phyloP scores from a whole-genome alignment of 176 grass and related monocot species.

The Alopecurus myosuroides region DNA sequence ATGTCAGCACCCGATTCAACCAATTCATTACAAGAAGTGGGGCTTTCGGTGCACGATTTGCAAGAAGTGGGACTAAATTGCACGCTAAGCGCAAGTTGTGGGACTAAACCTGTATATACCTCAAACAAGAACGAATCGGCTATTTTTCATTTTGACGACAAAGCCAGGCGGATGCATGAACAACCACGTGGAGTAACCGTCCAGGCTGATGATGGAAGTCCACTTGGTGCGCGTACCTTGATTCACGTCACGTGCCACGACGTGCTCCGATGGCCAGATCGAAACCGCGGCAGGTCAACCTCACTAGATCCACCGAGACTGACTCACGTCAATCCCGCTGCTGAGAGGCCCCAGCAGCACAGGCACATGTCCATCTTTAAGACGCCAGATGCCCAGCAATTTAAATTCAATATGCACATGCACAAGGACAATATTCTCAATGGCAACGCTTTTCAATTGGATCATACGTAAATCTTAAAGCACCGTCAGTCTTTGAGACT shows the following conservation, averaged over 20 bases:
- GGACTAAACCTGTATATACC: no score
- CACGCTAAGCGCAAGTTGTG: no score
- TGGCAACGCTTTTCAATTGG: no score
- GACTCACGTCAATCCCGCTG: neutral
- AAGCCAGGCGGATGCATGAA: neutral
- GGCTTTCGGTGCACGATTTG: no score
- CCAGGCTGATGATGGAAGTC: neutral
- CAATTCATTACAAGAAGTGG: no score
- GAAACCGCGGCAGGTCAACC: neutral
- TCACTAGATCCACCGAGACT: neutral
- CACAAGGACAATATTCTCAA: neutral
- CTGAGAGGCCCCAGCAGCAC: neutral
- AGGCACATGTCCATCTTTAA: neutral
- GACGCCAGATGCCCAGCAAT: neutral
- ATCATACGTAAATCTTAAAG: no score
- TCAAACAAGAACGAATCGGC: no score
- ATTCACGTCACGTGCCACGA: slow-evolving; percentile 3
- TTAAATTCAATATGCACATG: neutral
- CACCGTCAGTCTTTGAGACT: no score
- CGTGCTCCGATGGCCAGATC: neutral
- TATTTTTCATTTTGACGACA: no score
- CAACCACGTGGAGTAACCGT: slow-evolving; percentile 16
- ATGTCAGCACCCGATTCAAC: no score
- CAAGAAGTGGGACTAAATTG: no score
- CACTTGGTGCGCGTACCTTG: slow-evolving; percentile 4